Percentiles rank a stretch among this genome's conserved stretches.
These are phyloP conservation scores for Solanum aculeatissimum DNA, from an alignment of 305 asterid genomes.

Conservation along the genomic window DNA sequence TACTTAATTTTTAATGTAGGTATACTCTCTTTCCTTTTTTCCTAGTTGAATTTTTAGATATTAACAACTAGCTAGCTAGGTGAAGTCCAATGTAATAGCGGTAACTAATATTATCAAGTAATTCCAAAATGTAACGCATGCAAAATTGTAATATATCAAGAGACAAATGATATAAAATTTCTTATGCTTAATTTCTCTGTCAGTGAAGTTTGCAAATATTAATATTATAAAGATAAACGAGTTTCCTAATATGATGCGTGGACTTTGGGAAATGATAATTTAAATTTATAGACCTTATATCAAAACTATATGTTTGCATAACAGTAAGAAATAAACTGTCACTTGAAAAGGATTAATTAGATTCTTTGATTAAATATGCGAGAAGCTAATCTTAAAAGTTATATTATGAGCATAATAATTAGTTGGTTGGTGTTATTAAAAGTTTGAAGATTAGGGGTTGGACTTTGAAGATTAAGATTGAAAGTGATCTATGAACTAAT, in stretches of 20 bases:
- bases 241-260: background rate
- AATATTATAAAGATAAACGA: background rate
- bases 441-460: background rate
- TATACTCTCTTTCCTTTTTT: background rate
- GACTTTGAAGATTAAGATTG: constrained; percentile 3
- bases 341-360: background rate
- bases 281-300: background rate
- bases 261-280: background rate
- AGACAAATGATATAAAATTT: background rate
- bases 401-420: background rate
- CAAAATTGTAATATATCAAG: background rate
- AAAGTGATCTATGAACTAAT: background rate
- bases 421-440: background rate
- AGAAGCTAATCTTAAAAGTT: background rate
- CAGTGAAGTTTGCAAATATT: background rate
- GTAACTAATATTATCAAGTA: background rate
- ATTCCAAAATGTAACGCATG: background rate
- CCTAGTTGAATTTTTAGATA: background rate
- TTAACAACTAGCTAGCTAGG: background rate
- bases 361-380: background rate
- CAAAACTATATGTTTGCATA: background rate
- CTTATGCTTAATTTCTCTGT: background rate
- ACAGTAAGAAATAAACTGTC: background rate
- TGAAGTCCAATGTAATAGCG: background rate
- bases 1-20: background rate